Percentiles rank a stretch among this genome's conserved stretches.
phyloP scores from a whole-genome alignment of 495 filamentous ascomycete species.

The Chlorociboria aeruginascens region DNA sequence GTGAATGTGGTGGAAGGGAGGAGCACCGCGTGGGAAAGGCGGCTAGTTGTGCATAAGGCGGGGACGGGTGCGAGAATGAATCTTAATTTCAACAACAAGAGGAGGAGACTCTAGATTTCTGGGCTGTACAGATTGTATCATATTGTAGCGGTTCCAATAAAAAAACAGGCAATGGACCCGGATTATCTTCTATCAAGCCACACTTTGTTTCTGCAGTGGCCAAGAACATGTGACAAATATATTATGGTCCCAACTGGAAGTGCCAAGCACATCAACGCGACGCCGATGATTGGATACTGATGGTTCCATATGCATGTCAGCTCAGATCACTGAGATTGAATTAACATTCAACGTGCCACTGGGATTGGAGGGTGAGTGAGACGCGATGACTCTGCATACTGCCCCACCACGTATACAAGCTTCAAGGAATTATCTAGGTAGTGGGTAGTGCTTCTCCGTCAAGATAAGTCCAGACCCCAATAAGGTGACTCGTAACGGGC shows the following conservation, averaged over 20 bases:
- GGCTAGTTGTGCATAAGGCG: slow-evolving; percentile 58
- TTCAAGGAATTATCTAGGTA: too few relatives aligned
- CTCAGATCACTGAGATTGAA: neutral
- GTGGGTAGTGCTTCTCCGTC: too few relatives aligned
- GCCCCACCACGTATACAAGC: too few relatives aligned
- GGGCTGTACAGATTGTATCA: slow-evolving; percentile 10
- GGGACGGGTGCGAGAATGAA: slow-evolving; percentile 65
- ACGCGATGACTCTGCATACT: neutral
- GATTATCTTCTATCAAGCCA: too few relatives aligned
- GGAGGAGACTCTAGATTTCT: slow-evolving; percentile 2
- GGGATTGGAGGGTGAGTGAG: neutral
- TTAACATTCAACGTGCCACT: neutral
- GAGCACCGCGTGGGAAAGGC: slow-evolving; percentile 71
- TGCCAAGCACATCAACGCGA: too few relatives aligned
- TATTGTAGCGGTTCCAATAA: slow-evolving; percentile 2
- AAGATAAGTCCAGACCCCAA: too few relatives aligned
- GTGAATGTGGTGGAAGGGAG: slow-evolving; percentile 78
- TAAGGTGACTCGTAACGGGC: too few relatives aligned
- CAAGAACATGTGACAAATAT: too few relatives aligned
- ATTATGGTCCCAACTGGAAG: too few relatives aligned
- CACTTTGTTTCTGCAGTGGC: neutral
- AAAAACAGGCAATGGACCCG: too few relatives aligned
- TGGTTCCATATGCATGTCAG: neutral
- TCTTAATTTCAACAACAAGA: slow-evolving; percentile 28
- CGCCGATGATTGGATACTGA: neutral